These are phyloP conservation scores for Neurospora intermedia DNA, from an alignment of 495 filamentous ascomycete genomes.

Conservation along the genomic window DNA sequence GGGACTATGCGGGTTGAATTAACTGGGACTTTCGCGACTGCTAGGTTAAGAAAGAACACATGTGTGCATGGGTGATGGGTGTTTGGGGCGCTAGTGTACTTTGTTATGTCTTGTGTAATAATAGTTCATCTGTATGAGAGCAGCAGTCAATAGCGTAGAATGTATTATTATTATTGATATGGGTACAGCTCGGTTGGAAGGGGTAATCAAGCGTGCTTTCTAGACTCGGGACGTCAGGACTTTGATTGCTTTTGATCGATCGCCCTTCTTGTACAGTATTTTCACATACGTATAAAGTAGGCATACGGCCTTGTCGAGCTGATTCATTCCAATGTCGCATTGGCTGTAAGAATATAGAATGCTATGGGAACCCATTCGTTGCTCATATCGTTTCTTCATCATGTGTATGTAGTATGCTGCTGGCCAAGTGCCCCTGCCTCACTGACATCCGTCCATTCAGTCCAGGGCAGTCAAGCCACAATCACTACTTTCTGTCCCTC, in stretches of 20 bases:
- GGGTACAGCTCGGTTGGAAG: not conserved
- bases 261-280: constrained; percentile 17
- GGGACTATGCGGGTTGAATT: too few species aligned
- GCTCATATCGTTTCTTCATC: not conserved
- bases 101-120: not conserved
- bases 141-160: not conserved
- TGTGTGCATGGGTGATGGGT: not conserved
- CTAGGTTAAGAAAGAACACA: constrained; percentile 14
- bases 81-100: not conserved
- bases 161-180: not conserved
- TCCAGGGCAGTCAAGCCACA: not conserved
- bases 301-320: not conserved
- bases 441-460: not conserved
- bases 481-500: not conserved
- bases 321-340: not conserved
- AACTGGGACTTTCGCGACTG: too few species aligned
- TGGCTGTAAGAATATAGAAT: not conserved
- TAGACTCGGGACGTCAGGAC: constrained; percentile 2
- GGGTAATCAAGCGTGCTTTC: not conserved
- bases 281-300: constrained; percentile 3
- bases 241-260: constrained; percentile 1
- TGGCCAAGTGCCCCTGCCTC: not conserved
- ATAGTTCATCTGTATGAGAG: not conserved
- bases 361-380: not conserved
- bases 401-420: not conserved